Percentiles rank a stretch among this genome's conserved stretches.
Conservation (phyloP, 257 asterid species). For the Salvia hispanica region DNA sequence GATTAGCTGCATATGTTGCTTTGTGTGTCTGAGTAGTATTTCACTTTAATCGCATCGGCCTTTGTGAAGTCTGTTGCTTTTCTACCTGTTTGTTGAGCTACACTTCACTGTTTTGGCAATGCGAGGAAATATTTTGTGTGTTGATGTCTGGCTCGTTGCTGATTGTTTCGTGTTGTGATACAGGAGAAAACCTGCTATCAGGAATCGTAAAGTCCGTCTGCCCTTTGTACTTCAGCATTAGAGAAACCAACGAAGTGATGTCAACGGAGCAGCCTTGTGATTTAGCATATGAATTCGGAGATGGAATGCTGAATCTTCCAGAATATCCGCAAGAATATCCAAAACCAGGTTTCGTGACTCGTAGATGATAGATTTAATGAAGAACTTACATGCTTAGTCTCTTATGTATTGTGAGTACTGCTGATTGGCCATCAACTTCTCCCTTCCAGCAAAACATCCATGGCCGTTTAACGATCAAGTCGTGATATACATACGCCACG, state of each 20-base stretch:
- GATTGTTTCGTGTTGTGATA: background rate
- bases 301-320: constrained; percentile 59
- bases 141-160: too few species aligned
- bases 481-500: constrained; percentile 67
- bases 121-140: background rate
- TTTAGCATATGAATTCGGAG: constrained; percentile 81
- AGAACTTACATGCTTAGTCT: background rate
- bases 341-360: constrained; percentile 54
- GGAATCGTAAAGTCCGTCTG: constrained; percentile 47
- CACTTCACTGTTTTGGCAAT: background rate
- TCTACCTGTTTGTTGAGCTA: background rate
- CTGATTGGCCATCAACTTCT: constrained; percentile 2
- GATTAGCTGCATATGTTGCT: constrained; percentile 14
- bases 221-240: constrained; percentile 69
- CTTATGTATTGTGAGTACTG: constrained; percentile 10
- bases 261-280: constrained; percentile 92
- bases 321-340: constrained; percentile 73
- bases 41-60: background rate
- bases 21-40: background rate
- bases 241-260: constrained; percentile 63
- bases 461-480: constrained; percentile 84
- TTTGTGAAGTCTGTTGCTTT: constrained; percentile 4
- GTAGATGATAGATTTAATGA: too few species aligned
- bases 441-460: constrained; percentile 65
- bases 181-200: constrained; percentile 61